Evolutionary conservation across 2,329 filamentous ascomycete species (phyloP), one percentile per base, ranked within the genome.

Genomic region (Colletotrichum tabaci): DNA sequence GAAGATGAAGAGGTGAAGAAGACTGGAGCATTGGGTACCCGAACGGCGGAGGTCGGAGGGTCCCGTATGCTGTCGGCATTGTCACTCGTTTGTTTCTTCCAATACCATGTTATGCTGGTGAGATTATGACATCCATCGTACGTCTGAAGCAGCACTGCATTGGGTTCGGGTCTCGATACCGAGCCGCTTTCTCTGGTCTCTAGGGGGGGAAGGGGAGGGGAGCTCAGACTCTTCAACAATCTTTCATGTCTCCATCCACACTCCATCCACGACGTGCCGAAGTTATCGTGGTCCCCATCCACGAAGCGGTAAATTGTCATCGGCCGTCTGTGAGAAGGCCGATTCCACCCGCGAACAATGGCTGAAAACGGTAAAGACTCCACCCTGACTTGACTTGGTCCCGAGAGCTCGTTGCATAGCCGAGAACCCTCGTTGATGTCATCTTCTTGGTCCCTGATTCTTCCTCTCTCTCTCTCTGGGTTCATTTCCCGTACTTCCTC

Each of bases 391-490:
- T 26, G 23, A 26, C 23, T 53, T 53, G 30, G 35, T 71, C 57
- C 67, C 67, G 67, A 71, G 46, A 60, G 35, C 46, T 71, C 58
- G 68, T 68, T 35, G 53, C 68, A 67, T 71, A 71, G 65, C 68
- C 68, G 68, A 71, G 67, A 71, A 71, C 68, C 68, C 68, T 71
- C 68, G 68, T 71, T 71, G 68, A 71, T 71, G 65, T 68, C 65
- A 71, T 68, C 42, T 69, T 58, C 40, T 52, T 52, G 58, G 62
- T 52, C 58, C 68, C 56, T 40, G 18, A 52, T 60, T 53, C 47
- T 56, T 47, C 26, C 35, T 42, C n/a, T 47, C 26, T 13, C 26
- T 13, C 46, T 53, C 50, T 30, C 10, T 16, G 1, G n/a, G 3
- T 38, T 52, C 40, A 66, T 49, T 58, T 66, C 49, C 55, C 47